phyloP scores from a whole-genome alignment of 768 basidiomycete genomes.

The Russula emetica region DNA sequence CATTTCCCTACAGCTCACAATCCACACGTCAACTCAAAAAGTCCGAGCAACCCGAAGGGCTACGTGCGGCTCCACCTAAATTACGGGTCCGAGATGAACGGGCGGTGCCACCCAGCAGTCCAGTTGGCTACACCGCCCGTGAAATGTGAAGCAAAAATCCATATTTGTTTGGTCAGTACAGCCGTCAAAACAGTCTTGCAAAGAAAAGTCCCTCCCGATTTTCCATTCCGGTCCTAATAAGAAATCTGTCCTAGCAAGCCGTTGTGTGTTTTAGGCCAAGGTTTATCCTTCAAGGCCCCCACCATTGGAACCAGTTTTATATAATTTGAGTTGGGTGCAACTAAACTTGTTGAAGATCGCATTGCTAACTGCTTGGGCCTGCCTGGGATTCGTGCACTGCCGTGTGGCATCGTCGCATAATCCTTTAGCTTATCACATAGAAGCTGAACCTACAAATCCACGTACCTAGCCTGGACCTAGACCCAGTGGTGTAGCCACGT shows the following conservation, averaged over 20 bases:
- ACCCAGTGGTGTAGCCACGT: too few relatives aligned
- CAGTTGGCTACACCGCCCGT: neutral
- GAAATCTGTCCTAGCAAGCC: neutral
- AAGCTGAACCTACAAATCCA: neutral
- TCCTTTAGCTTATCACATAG: too few relatives aligned
- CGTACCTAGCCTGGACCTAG: neutral
- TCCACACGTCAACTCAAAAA: neutral
- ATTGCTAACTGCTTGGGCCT: neutral
- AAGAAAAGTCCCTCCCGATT: neutral
- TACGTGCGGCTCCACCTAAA: neutral
- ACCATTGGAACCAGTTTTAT: neutral
- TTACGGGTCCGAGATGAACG: neutral
- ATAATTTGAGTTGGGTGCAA: neutral
- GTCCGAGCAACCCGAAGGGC: neutral
- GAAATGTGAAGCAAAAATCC: neutral
- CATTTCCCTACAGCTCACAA: neutral
- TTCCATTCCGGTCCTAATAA: neutral
- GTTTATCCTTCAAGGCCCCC: neutral
- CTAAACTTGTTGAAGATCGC: neutral
- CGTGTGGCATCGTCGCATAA: too few relatives aligned
- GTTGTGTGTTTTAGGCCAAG: neutral
- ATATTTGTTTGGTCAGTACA: neutral
- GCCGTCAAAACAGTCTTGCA: neutral
- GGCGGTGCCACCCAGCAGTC: neutral
- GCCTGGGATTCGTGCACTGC: too few relatives aligned